These are phyloP conservation scores for Alternaria viburni DNA, from an alignment of 2,329 filamentous ascomycete species.

Conservation along the genomic window DNA sequence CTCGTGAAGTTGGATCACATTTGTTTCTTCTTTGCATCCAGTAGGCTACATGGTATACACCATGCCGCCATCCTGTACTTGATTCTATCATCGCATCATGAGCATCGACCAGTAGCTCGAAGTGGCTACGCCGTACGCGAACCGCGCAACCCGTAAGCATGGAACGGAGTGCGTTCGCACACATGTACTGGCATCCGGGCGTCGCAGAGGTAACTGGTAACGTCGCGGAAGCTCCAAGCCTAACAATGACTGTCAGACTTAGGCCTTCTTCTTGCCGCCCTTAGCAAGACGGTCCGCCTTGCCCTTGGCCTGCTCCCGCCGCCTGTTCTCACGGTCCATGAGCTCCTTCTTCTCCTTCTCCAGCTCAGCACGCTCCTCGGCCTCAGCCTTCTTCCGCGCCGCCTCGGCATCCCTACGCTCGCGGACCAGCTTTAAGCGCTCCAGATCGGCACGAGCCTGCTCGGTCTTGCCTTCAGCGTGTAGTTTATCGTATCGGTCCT, in stretches of 20 bases:
- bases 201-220: not conserved
- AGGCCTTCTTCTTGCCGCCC: constrained; percentile 49
- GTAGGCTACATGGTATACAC: not conserved
- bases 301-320: constrained; percentile 53
- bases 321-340: constrained; percentile 55
- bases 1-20: constrained; percentile 3
- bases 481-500: constrained; percentile 88
- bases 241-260: not conserved
- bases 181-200: not conserved
- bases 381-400: constrained; percentile 75
- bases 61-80: constrained; percentile 9
- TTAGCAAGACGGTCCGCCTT: constrained; percentile 54
- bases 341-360: constrained; percentile 64
- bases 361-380: constrained; percentile 57
- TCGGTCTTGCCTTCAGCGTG: constrained; percentile 97
- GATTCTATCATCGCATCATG: constrained; percentile 13
- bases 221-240: not conserved
- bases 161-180: constrained; percentile 20
- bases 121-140: constrained; percentile 23
- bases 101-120: not conserved
- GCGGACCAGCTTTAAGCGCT: constrained; percentile 78
- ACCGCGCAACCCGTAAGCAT: constrained; percentile 31
- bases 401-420: constrained; percentile 87
- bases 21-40: constrained; percentile 11
- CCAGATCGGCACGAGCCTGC: constrained; percentile 87